Base-by-base conservation (phyloP, 306 rosid genomes). In the Dicorynia guianensis region DNA sequence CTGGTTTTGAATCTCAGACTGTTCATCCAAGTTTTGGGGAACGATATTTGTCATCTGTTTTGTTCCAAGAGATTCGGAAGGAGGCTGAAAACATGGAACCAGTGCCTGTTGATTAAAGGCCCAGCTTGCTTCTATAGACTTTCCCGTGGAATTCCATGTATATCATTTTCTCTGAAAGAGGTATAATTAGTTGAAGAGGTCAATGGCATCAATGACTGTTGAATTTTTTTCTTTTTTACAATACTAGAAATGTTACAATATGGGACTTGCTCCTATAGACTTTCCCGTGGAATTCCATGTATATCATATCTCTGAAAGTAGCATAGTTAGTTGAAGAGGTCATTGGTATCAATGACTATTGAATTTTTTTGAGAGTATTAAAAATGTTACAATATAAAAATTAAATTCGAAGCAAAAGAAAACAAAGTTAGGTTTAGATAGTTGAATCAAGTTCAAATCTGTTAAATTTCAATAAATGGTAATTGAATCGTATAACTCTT, bases 51-150 rank as follows among this genome's bases (percentile, higher is more conserved):
- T 95, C 99, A 18, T 92, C 99, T 34, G 96, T 92, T 19, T 68
- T 95, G 82, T 95, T 92, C 74, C 60, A 95, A 82, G 97, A 92
- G 46, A 87, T 95, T 72, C 84, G 97, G 65, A 82, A 77, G 1
- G 99, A 95, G 65, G 97, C 97, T 1, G 97, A 90, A 76, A 95
- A 95, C 77, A 95, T 95, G 99, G 91, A 95, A 67, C 99, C 99
- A 47, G 99, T 95, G 59, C 11, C 97, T 8, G 97, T 95, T 63
- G 97, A 93, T 78, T 93, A 71, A 88, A 14, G 55, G 3, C 36
- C 13, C 4, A 33, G 35, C 13, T 7, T 15, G 25, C 18, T 58
- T 53, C 25, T 8, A 40, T 10, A 17, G 70, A 61, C 64, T 39
- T 44, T 62, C 48, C 35, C 36, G 36, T 67, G 74, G 77, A 48